phyloP scores from a whole-genome alignment of 176 grass and related monocot species.

The Oryza glumipatula region DNA sequence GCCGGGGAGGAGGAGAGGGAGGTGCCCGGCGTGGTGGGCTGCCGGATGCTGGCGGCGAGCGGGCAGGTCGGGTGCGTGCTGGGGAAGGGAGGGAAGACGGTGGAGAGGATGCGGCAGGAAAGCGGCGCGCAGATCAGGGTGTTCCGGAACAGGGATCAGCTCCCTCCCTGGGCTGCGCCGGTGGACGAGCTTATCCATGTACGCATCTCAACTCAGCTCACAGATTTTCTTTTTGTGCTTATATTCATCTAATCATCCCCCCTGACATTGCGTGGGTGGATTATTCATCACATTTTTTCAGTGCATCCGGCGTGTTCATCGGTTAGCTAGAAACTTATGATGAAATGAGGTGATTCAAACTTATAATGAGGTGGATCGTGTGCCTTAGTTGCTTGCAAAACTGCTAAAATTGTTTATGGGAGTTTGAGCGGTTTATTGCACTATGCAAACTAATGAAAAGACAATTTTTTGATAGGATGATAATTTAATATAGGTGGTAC shows the following conservation, averaged over 20 bases:
- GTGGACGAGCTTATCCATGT: conserved; percentile 78
- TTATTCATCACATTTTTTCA: conserved; percentile 1
- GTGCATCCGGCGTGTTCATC: not conserved
- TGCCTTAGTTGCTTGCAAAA: not conserved
- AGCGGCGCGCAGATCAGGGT: conserved; percentile 79
- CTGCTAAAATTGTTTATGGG: not conserved
- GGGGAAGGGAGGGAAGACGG: conserved; percentile 73
- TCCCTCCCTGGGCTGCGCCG: conserved; percentile 48
- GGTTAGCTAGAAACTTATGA: not conserved
- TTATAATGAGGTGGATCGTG: not conserved
- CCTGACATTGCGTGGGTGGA: not conserved
- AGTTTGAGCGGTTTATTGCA: not conserved
- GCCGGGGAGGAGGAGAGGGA: conserved; percentile 51
- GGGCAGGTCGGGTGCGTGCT: conserved; percentile 64
- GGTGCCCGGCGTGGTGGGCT: conserved; percentile 51
- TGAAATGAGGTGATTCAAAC: too few species aligned
- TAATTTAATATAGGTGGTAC: conserved; percentile 7
- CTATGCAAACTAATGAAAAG: not conserved
- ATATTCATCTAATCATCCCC: not conserved
- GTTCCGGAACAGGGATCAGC: conserved; percentile 67
- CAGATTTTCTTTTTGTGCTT: not conserved
- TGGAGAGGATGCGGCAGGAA: conserved; percentile 72
- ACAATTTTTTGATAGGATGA: not conserved
- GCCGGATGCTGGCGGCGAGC: conserved; percentile 59
- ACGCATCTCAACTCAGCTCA: conserved; percentile 29